Evolutionary conservation across 805 yeast genomes (phyloP), one percentile per base, ranked within the genome.

Genomic region (Candida stauntonica): DNA sequence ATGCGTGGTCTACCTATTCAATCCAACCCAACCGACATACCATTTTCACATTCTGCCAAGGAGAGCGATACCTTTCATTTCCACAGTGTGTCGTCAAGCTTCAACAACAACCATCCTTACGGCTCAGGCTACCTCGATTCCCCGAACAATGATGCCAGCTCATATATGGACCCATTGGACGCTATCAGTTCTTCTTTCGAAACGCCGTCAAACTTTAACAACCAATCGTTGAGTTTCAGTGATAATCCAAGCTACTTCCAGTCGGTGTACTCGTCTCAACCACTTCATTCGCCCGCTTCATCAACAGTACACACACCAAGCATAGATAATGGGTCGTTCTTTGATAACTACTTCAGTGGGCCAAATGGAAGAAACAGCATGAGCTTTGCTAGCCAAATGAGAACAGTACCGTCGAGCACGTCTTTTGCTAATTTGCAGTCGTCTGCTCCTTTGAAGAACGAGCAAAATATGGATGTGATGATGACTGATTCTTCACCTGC

Each of bases 161-260:
- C 51, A 16, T 51, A 47, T n/a, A 33, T 55, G 40, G 60, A 55
- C 33, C 57, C 60, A 2, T 29, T 54, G 23, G 56, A 54, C 26
- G 45, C 55, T 2, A 45, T 54, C 5, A 44, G 51, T 15, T 42
- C 51, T 1, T 53, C 57, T 5, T 55, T 50, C 36, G 60, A 54
- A 3, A 39, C 57, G 6, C 57, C 60, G 9, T 51, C 58, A 5
- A 46, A 39, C 14, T 48, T 55, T 33, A 41, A 41, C 18, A 31
- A 39, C 9, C 29, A 33, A 4, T 35, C 50, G 2, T 33, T 48
- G 5, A 50, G 56, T 29, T 48, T 51, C 28, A 41, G 29, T 17
- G 54, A 48, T 3, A 40, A 36, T 11, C 38, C 45, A 9, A 40
- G 46, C 13, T 50, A 42, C 23, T 51, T 54, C 40, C 48, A 44